phyloP scores from a whole-genome alignment of 257 asterid species.

The Capsicum pubescens region DNA sequence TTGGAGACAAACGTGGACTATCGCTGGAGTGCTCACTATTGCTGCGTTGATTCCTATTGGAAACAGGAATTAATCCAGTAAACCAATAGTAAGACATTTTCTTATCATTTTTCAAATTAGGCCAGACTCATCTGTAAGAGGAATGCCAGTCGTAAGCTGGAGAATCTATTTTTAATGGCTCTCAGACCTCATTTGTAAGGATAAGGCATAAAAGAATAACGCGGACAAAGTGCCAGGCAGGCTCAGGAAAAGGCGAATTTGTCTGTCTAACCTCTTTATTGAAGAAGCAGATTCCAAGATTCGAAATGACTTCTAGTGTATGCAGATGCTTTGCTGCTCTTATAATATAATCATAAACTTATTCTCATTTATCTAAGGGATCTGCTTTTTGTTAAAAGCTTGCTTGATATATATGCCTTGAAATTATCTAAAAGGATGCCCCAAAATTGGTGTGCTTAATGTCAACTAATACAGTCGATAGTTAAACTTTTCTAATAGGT shows the following conservation, averaged over 20 bases:
- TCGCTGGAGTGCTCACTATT: background rate
- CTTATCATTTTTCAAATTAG: background rate
- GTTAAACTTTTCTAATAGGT: background rate
- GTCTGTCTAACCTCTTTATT: background rate
- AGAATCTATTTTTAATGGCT: too few relatives aligned
- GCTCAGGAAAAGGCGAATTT: background rate
- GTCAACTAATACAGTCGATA: too few relatives aligned
- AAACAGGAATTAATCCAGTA: background rate
- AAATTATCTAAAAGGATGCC: background rate
- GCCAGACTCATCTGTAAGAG: too few relatives aligned
- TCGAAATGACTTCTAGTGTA: background rate
- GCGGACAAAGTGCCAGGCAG: too few relatives aligned
- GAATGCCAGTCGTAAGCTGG: too few relatives aligned
- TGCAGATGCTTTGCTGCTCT: background rate
- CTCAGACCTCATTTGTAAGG: too few relatives aligned
- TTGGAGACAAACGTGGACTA: conserved; percentile 12
- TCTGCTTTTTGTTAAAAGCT: background rate
- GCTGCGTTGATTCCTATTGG: background rate
- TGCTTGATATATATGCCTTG: background rate
- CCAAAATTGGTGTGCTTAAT: background rate
- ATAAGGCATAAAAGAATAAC: too few relatives aligned
- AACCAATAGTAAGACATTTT: background rate
- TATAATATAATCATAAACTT: background rate
- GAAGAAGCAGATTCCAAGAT: background rate
- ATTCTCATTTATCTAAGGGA: background rate